Evolutionary conservation across 768 basidiomycete species (phyloP), one percentile per base, ranked within the genome.

Genomic region (Trametes maxima): DNA sequence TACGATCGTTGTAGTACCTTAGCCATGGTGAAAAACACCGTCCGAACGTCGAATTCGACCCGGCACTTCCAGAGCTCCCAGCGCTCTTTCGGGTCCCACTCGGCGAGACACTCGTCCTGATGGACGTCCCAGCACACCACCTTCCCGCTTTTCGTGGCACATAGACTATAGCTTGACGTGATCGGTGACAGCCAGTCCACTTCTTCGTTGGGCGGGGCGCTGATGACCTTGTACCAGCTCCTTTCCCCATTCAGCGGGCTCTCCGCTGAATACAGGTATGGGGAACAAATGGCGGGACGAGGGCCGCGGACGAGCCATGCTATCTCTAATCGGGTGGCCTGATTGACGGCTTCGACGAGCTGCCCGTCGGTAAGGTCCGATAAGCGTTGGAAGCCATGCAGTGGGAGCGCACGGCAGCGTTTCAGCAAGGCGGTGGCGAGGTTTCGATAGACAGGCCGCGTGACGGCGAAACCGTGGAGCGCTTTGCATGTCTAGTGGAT

Each of bases 51-150:
- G 67, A 89, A 90, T 68, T 89, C 89, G 17, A 90, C 88, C 10
- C 88, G 75, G 65, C 89, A 90, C 67, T 90, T 90, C 89, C 88
- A 90, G 5, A 90, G 68, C 66, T 89, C 87, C 88, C 88, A 90
- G 50, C 75, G 73, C 46, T 79, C 76, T 14, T 73, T 69, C 3
- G 87, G 87, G 52, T 84, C 82, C 88, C 89, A 90, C 59, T 89
- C 85, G 0, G 86, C 87, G 3, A 89, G 77, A 61, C 83, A 84
- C 16, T 71, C 68, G 51, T 89, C 85, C 3, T 79, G 77, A 53
- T 83, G 82, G 14, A 90, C 83, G 59, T 90, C 87, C 89, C 89
- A 90, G 65, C 88, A 90, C 16, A 90, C 84, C 19, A 90, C 86
- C 66, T 86, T 86, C 5, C 89, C 88, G 50, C 82, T 85, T 74